Base-by-base conservation (phyloP, 345 rosid species). In the Eucalyptus shirleyi region DNA sequence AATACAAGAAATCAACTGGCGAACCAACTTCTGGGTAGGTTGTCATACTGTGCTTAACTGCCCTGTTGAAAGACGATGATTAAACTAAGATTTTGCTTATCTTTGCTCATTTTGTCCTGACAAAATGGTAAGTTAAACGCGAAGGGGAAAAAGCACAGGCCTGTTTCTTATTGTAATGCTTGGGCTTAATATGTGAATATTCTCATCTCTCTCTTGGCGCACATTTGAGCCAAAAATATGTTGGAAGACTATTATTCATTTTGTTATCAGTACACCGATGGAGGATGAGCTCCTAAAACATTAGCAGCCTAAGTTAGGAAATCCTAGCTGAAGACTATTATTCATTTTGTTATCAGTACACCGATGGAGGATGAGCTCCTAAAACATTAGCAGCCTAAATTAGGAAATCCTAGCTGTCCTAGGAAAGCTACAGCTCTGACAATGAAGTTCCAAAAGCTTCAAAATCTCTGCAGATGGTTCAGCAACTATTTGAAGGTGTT, bases 1-100 rank as follows among this genome's bases (percentile, higher is more conserved):
- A 97, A 91, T 96, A 96, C 94, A 96, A 93, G 95, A 95, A 88
- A 92, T 82, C 97, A 28, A 44, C 62, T 18, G 94, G 94, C 18
- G 95, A 94, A 32, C 88, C 92, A 87, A 37, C 86, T 88, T 80
- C 87, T 37, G 83, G 83, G 47, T 77, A 77, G 83, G 83, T 77
- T 77, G 47, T 37, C 83, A 44, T 49, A 60, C 53, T 80, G 34
- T 30, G 69, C n/a, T 26, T 56, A 87, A 34, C 50, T 81, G 45
- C 69, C 50, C 24, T 13, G 37, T 47, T 23, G 60, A 72, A 86
- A 86, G 87, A 53, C 3, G 2, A 18, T 50, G 87, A 86, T 50
- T 37, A 40, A 37, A 37, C 28, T 72, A 37, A 37, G 82, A 72
- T 72, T 72, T 37, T 72, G 44, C 82, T 34, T 42, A 18, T 69